Percentiles rank a stretch among this genome's conserved stretches.
Conservation (phyloP, 1,284 basidiomycete species). For the Schizopora paradoxa region DNA sequence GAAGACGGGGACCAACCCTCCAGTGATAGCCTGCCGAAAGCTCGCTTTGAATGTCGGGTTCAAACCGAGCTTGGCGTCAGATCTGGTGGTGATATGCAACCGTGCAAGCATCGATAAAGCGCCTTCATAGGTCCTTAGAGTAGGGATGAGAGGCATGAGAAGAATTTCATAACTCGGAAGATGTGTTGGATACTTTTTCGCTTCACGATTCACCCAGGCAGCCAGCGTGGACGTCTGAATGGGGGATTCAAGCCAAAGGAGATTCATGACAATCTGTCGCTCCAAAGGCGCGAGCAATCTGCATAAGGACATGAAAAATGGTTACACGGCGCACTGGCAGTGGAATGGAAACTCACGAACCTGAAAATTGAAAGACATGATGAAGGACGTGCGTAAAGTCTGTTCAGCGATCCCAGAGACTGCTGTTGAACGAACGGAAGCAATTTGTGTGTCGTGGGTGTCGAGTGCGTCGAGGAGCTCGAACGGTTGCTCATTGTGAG, state of each 20-base stretch:
- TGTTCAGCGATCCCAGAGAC: slow-evolving; percentile 76
- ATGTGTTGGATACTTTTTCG: slow-evolving; percentile 56
- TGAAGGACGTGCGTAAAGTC: slow-evolving; percentile 86
- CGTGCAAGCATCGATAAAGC: slow-evolving; percentile 62
- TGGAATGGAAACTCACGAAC: slow-evolving; percentile 34
- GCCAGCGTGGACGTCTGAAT: slow-evolving; percentile 69
- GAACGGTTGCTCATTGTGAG: slow-evolving; percentile 6
- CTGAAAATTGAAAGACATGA: slow-evolving; percentile 93
- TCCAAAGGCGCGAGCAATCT: slow-evolving; percentile 85
- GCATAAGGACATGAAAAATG: slow-evolving; percentile 20
- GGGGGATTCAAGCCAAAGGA: slow-evolving; percentile 86
- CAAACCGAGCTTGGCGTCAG: slow-evolving; percentile 56
- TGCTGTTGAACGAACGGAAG: slow-evolving; percentile 83
- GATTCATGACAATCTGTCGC: slow-evolving; percentile 86
- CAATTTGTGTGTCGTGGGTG: slow-evolving; percentile 52
- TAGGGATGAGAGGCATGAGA: slow-evolving; percentile 11
- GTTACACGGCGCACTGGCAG: slow-evolving; percentile 16
- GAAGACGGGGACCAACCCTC: slow-evolving; percentile 57
- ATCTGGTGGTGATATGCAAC: slow-evolving; percentile 71
- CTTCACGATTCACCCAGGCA: slow-evolving; percentile 78
- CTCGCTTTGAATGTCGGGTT: slow-evolving; percentile 77
- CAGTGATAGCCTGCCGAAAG: slow-evolving; percentile 85
- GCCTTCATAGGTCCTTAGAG: slow-evolving; percentile 64
- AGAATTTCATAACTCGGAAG: background rate
- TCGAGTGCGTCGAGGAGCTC: too few species aligned